Percentiles rank a stretch among this genome's conserved stretches.
These are phyloP conservation scores for Leptographium lundbergii DNA, from an alignment of 2,329 filamentous ascomycete genomes.

Conservation along the genomic window DNA sequence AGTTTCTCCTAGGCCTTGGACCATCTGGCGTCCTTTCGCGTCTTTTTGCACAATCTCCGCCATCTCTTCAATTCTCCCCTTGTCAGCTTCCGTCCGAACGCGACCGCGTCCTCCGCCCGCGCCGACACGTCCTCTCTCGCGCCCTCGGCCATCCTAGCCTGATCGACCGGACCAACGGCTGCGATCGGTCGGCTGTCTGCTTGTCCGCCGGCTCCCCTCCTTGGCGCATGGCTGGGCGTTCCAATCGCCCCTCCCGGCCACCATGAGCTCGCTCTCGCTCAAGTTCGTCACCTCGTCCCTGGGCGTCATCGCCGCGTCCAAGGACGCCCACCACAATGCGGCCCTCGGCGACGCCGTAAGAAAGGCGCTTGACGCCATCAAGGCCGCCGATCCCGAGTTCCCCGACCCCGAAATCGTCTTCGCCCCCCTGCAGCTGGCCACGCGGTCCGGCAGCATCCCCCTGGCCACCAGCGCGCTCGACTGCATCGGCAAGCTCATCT, in stretches of 20 bases:
- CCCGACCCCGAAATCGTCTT: slow-evolving; percentile 90
- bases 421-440: slow-evolving; percentile 77
- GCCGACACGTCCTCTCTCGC: neutral
- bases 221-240: slow-evolving; percentile 32
- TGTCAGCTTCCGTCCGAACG: neutral
- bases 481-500: slow-evolving; percentile 97
- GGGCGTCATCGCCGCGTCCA: slow-evolving; percentile 82
- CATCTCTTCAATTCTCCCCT: no score
- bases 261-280: slow-evolving; percentile 85
- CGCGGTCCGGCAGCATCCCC: slow-evolving; percentile 71
- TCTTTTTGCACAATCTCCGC: neutral
- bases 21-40: neutral
- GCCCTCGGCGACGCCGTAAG: slow-evolving; percentile 72
- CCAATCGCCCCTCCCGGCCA: slow-evolving; percentile 31
- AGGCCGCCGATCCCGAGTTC: slow-evolving; percentile 65
- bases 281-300: slow-evolving; percentile 92
- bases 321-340: slow-evolving; percentile 80
- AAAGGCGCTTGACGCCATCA: slow-evolving; percentile 73
- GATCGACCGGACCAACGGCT: no score
- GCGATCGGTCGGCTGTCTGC: neutral
- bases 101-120: neutral
- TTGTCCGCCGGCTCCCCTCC: slow-evolving; percentile 2
- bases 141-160: slow-evolving; percentile 3
- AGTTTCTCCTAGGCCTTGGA: no score
- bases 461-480: slow-evolving; percentile 85